Base-by-base conservation (phyloP, 106 monocot species). In the Acorus calamus region DNA sequence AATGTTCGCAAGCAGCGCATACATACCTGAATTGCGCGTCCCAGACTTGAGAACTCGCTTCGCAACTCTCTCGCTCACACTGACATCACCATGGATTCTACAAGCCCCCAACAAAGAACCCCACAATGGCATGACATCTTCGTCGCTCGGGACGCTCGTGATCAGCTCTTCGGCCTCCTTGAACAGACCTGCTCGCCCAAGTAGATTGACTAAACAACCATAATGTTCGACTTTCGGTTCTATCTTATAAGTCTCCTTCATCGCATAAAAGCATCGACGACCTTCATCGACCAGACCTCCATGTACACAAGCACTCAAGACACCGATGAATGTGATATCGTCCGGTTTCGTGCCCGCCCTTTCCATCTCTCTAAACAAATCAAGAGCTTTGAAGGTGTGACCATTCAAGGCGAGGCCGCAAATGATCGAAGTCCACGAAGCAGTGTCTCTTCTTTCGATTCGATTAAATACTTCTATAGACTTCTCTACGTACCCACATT, bases 281-380 rank as follows among this genome's bases (percentile, higher is more conserved):
- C 84, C 88, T 73, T 88, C 78, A 0, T 84, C 64, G 2, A 88
- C 84, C 48, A 88, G 61, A 53, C 88, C 76, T 48, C 76, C 75
- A 72, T 88, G 88, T 50, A 50, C 66, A 42, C 88, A 88, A 56
- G 88, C 88, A 57, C 72, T 71, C 47, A 88, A 50, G 14, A 84
- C 81, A 28, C 81, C 78, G 11, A 88, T 58, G 61, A 81, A 81
- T 8, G 88, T 88, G 57, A 88, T 73, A 56, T 78, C 78, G 60
- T 88, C 80, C 28, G 87, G 87, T 57, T 68, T 54, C n/a, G 47
- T 55, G 42, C 65, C 63, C 6, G 3, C 43, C 8, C 8, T 69
- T 43, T 51, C 44, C 83, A 83, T 80, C 53, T 80, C 77, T 8
- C n/a, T 28, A 59, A 87, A 87, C 4, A 87, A 10, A 8, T 70